Conservation (phyloP, 805 yeast genomes). For the Tetrapisispora pingtungensis region DNA sequence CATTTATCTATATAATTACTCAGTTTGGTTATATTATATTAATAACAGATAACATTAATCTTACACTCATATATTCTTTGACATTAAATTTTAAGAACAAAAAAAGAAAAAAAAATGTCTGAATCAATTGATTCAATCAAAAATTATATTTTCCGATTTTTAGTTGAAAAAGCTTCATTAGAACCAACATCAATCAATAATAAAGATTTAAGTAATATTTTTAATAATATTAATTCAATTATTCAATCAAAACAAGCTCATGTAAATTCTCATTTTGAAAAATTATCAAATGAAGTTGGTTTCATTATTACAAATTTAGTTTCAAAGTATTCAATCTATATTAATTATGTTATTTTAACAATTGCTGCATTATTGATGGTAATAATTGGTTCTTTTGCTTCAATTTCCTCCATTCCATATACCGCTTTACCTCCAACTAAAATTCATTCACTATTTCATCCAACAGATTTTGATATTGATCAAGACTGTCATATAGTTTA, state of each 20-base stretch:
- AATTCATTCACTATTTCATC: constrained; percentile 34
- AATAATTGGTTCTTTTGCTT: constrained; percentile 29
- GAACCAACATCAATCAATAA: neutral
- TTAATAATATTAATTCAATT: neutral
- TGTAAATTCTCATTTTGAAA: neutral
- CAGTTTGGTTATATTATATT: too few species aligned
- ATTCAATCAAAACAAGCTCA: neutral
- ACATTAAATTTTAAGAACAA: too few species aligned
- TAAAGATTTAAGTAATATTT: constrained; percentile 1
- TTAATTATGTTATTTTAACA: constrained; percentile 2
- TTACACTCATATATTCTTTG: too few species aligned
- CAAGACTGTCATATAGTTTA: constrained; percentile 12
- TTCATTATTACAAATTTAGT: neutral
- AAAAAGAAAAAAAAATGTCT: neutral
- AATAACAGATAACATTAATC: too few species aligned
- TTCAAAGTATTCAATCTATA: neutral
- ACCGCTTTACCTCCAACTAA: constrained; percentile 29
- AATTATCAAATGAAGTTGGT: neutral
- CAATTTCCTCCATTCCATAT: constrained; percentile 24
- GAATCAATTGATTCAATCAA: neutral
- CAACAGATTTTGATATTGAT: constrained; percentile 30
- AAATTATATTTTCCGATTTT: neutral
- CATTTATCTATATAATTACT: too few species aligned
- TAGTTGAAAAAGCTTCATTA: neutral
- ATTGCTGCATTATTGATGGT: constrained; percentile 24